phyloP scores from a whole-genome alignment of 2,329 filamentous ascomycete species.

The Pseudogymnoascus sp. region DNA sequence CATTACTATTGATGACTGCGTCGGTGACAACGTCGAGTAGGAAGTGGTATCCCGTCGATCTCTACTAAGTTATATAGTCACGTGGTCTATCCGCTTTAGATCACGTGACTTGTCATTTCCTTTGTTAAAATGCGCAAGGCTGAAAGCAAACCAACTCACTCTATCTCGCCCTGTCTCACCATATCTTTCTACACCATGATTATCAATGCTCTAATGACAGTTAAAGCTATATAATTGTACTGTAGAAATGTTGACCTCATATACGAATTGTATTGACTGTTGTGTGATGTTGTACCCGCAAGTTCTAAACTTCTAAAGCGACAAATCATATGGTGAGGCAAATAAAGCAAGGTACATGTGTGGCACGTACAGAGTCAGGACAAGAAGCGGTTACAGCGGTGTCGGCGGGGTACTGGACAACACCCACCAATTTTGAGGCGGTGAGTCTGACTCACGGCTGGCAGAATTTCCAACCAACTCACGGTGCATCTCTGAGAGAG shows the following conservation, averaged over 20 bases:
- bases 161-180: not conserved
- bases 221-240: not conserved
- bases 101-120: not conserved
- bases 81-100: not conserved
- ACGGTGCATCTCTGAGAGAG: constrained; percentile 7
- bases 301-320: not conserved
- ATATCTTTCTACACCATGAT: not conserved
- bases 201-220: not conserved
- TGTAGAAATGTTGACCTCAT: not conserved
- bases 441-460: constrained; percentile 12
- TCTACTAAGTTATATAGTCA: not conserved
- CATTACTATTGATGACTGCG: not conserved
- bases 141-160: not conserved
- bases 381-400: not conserved
- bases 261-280: not conserved
- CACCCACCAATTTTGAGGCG: not conserved
- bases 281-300: not conserved
- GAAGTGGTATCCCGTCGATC: not conserved
- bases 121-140: not conserved
- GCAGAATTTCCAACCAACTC: constrained; percentile 13
- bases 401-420: not conserved
- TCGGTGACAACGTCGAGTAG: not conserved
- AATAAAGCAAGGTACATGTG: not conserved
- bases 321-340: not conserved
- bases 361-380: not conserved